Conservation (phyloP, 345 rosid genomes). For the Salix udensis region DNA sequence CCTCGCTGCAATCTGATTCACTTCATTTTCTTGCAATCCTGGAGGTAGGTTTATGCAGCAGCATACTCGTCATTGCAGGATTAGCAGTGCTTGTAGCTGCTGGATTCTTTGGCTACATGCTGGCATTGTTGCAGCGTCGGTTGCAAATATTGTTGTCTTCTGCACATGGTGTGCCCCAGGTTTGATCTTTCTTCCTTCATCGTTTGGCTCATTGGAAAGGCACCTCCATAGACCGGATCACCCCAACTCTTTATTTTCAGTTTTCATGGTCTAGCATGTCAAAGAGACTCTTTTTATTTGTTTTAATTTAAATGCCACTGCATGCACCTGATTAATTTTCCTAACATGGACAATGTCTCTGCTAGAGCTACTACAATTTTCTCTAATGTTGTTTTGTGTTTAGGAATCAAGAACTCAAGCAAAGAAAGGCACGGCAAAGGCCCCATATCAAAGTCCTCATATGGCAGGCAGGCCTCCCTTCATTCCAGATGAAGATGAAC, state of each 20-base stretch:
- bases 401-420: slow-evolving; percentile 43
- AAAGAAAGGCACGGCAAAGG: slow-evolving; percentile 42
- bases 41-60: background rate
- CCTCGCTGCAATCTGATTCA: background rate
- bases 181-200: background rate
- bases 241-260: no score
- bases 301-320: no score
- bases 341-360: no score
- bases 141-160: slow-evolving; percentile 59
- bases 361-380: no score
- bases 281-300: no score
- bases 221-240: no score
- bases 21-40: background rate
- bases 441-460: slow-evolving; percentile 62
- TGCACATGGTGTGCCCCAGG: slow-evolving; percentile 27
- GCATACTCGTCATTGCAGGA: slow-evolving; percentile 40
- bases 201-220: no score
- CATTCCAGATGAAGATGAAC: slow-evolving; percentile 64
- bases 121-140: slow-evolving; percentile 75
- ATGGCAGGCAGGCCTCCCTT: slow-evolving; percentile 64
- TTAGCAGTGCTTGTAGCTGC: slow-evolving; percentile 69
- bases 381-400: background rate
- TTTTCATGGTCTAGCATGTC: no score
- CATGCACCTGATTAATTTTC: no score
- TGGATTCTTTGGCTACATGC: slow-evolving; percentile 81